A percentile compares a stretch with the other conserved stretches of the same genome.
These are phyloP conservation scores for Dioscorea cayenensis DNA, from an alignment of 116 monocot genomes.

Conservation along the genomic window DNA sequence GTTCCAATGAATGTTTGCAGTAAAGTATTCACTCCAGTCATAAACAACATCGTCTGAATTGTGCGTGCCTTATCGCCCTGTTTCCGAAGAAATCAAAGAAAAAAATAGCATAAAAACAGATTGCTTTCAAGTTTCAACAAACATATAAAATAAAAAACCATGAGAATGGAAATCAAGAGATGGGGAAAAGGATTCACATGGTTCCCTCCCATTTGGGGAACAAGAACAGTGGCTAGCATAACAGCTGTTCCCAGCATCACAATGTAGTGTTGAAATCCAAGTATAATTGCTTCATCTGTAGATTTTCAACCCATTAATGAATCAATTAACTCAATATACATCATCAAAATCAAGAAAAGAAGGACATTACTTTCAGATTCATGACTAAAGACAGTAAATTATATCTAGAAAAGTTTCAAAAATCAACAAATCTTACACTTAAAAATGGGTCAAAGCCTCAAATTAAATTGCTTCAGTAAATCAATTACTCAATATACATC, in stretches of 20 bases:
- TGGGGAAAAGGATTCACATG: conserved; percentile 29
- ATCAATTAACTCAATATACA: background rate
- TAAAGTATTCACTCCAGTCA: conserved; percentile 79
- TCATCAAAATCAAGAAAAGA: background rate
- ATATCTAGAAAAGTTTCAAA: too few species aligned
- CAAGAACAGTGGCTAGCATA: conserved; percentile 49
- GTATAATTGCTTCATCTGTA: conserved; percentile 49
- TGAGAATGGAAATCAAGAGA: background rate
- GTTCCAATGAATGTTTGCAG: conserved; percentile 73
- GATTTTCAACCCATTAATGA: background rate
- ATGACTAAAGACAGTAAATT: background rate
- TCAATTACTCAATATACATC: too few species aligned
- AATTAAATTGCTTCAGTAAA: too few species aligned
- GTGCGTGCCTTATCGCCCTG: conserved; percentile 76
- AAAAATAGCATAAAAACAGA: background rate
- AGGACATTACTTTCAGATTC: background rate
- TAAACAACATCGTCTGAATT: conserved; percentile 74
- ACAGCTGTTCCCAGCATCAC: conserved; percentile 82
- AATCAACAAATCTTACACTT: too few species aligned
- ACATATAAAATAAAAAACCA: background rate
- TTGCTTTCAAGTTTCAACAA: background rate
- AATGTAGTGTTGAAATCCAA: conserved; percentile 85
- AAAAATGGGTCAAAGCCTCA: too few species aligned
- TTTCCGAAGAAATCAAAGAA: background rate
- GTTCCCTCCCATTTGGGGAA: conserved; percentile 73